These are phyloP conservation scores for Leccinum longicurvipes DNA, from an alignment of 768 basidiomycete species.

Conservation along the genomic window DNA sequence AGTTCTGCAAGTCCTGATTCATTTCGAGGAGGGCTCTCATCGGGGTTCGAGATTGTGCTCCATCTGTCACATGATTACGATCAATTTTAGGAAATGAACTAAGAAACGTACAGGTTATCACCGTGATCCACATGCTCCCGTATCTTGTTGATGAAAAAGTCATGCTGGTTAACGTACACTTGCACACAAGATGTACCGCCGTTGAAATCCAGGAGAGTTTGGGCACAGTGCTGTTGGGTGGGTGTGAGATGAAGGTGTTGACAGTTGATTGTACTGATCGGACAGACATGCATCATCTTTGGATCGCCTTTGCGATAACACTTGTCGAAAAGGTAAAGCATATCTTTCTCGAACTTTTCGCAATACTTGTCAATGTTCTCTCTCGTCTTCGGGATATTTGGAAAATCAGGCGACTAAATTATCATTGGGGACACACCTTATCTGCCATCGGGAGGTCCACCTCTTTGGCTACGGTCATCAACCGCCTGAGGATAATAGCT, in stretches of 20 bases:
- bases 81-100: neutral
- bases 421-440: constrained; percentile 46
- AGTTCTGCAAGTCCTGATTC: constrained; percentile 79
- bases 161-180: constrained; percentile 98
- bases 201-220: constrained; percentile 95
- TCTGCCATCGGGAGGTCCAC: constrained; percentile 85
- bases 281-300: constrained; percentile 94
- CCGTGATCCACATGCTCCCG: constrained; percentile 56
- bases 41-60: constrained; percentile 76
- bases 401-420: neutral
- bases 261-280: constrained; percentile 7
- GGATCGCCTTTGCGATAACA: constrained; percentile 97
- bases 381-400: constrained; percentile 53
- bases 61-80: constrained; percentile 52
- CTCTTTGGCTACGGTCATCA: constrained; percentile 88
- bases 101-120: constrained; percentile 53
- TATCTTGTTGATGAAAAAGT: constrained; percentile 96
- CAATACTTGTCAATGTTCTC: constrained; percentile 96
- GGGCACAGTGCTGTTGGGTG: constrained; percentile 84
- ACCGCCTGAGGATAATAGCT: constrained; percentile 79
- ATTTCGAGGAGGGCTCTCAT: constrained; percentile 66
- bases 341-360: constrained; percentile 98
- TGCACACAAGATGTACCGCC: constrained; percentile 96
- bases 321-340: constrained; percentile 91
- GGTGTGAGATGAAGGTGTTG: constrained; percentile 8